These are phyloP conservation scores for Plasmodium vivax DNA, from an alignment of 169 alveolate genomes.

Conservation along the genomic window DNA sequence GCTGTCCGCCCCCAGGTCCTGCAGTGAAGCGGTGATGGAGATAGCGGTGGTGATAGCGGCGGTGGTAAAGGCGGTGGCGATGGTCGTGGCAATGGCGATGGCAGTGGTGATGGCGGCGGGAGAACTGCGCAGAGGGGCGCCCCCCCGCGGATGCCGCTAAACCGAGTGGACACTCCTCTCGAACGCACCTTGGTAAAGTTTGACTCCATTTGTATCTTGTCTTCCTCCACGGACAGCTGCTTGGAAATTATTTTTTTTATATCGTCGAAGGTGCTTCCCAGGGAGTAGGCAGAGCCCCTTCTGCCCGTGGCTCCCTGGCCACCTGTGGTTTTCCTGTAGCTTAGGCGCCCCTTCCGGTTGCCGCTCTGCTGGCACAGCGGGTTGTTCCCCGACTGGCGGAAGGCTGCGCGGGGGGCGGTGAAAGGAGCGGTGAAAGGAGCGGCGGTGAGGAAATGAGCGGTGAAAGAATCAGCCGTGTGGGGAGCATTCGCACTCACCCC, in stretches of 20 bases:
- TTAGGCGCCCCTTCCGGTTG: not conserved
- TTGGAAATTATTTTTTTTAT: conserved; percentile 38
- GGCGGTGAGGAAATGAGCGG: not conserved
- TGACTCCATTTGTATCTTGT: conserved; percentile 27
- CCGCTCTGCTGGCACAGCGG: not conserved
- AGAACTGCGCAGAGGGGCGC: not conserved
- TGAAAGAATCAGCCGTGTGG: too few relatives aligned
- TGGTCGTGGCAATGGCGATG: not conserved
- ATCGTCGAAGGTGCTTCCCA: conserved; percentile 38
- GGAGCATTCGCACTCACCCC: too few relatives aligned
- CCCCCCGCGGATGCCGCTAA: not conserved
- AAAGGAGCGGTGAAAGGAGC: not conserved
- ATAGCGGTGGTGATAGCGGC: too few relatives aligned
- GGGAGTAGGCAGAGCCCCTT: not conserved
- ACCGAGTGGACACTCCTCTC: too few relatives aligned
- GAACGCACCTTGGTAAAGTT: conserved; percentile 44
- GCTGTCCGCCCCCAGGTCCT: conserved; percentile 90
- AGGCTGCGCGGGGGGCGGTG: conserved; percentile 7
- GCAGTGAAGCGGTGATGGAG: not conserved
- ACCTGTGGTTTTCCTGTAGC: not conserved
- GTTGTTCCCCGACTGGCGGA: conserved; percentile 4
- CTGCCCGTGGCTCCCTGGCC: not conserved
- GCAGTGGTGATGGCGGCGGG: too few relatives aligned
- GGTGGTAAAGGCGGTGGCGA: too few relatives aligned
- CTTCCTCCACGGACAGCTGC: conserved; percentile 73